phyloP scores from a whole-genome alignment of 805 yeast genomes.

The Metschnikowia santaceciliae region DNA sequence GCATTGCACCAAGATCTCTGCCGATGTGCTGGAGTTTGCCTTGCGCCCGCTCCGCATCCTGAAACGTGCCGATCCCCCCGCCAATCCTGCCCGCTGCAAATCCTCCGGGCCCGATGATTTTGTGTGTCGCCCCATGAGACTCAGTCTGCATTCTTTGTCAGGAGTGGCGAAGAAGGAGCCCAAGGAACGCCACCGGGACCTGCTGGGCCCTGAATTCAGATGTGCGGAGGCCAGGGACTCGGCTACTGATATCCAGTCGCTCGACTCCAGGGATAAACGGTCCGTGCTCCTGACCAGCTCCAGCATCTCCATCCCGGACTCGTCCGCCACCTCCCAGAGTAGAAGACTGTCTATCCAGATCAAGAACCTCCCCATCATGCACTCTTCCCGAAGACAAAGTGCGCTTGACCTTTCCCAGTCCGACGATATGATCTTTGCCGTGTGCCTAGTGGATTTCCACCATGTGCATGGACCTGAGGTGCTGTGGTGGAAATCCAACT shows the following conservation, averaged over 20 bases:
- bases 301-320: neutral
- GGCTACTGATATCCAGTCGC: neutral
- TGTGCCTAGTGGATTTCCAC: constrained; percentile 89
- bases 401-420: constrained; percentile 23
- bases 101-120: constrained; percentile 24
- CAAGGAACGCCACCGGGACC: neutral
- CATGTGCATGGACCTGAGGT: constrained; percentile 92
- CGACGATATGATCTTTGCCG: constrained; percentile 61
- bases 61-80: constrained; percentile 6
- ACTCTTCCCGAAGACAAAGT: constrained; percentile 21
- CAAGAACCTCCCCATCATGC: constrained; percentile 33
- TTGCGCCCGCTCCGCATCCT: constrained; percentile 16
- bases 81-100: neutral
- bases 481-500: constrained; percentile 73
- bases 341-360: constrained; percentile 28
- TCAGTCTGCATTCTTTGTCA: constrained; percentile 16
- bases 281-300: neutral
- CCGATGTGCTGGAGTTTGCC: constrained; percentile 7
- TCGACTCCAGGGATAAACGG: neutral
- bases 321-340: constrained; percentile 4
- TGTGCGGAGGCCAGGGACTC: neutral
- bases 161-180: neutral
- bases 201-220: neutral
- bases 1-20: neutral
- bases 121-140: constrained; percentile 36